These are phyloP conservation scores for Tranzscheliella williamsii DNA, from an alignment of 1,284 basidiomycete species.

Conservation along the genomic window DNA sequence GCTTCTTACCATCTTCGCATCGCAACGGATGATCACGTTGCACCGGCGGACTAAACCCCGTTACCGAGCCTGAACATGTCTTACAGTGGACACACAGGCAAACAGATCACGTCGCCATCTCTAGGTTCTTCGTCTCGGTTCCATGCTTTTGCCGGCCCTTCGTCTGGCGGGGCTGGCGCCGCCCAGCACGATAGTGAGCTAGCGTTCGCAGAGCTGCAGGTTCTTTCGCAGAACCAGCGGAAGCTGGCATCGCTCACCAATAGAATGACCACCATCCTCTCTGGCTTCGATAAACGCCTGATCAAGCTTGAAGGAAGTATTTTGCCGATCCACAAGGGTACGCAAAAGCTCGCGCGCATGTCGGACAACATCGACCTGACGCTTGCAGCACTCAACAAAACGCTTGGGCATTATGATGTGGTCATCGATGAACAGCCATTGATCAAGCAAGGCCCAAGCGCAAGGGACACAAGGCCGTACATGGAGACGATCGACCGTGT, in stretches of 20 bases:
- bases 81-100: background rate
- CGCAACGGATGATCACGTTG: no score
- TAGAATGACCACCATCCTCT: slow-evolving; percentile 61
- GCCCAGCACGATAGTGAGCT: slow-evolving; percentile 42
- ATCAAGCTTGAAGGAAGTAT: slow-evolving; percentile 58
- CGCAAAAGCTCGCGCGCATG: slow-evolving; percentile 53
- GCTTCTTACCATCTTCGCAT: no score
- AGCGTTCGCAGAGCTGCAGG: slow-evolving; percentile 61
- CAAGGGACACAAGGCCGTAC: slow-evolving; percentile 50
- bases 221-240: slow-evolving; percentile 61
- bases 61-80: background rate
- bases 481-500: slow-evolving; percentile 56
- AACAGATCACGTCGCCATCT: background rate
- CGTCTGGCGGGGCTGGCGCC: background rate
- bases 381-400: slow-evolving; percentile 49
- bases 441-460: slow-evolving; percentile 52
- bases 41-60: no score
- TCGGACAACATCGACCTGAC: slow-evolving; percentile 51
- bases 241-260: slow-evolving; percentile 60
- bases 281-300: slow-evolving; percentile 62
- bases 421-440: slow-evolving; percentile 55
- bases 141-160: background rate
- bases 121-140: background rate
- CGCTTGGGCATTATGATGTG: slow-evolving; percentile 54
- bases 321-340: slow-evolving; percentile 57